phyloP scores from a whole-genome alignment of 257 asterid genomes.

The Voacanga thouarsii region DNA sequence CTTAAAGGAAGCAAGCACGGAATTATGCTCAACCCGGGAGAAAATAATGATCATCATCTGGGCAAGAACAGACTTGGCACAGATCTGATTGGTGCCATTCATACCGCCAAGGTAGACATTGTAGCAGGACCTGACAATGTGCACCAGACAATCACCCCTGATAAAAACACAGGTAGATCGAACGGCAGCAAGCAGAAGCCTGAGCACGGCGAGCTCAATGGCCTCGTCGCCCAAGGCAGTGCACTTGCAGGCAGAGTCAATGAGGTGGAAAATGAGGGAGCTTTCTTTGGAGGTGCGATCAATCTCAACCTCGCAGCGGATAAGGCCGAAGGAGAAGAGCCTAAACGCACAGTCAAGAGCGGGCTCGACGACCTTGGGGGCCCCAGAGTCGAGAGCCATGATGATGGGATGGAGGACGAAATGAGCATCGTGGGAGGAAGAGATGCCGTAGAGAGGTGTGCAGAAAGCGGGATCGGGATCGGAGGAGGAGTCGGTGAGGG shows the following conservation, averaged over 20 bases:
- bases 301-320: slow-evolving; percentile 64
- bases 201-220: slow-evolving; percentile 71
- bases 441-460: slow-evolving; percentile 77
- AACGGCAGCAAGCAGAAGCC: slow-evolving; percentile 77
- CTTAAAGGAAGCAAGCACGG: slow-evolving; percentile 51
- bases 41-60: slow-evolving; percentile 93
- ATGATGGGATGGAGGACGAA: slow-evolving; percentile 69
- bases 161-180: slow-evolving; percentile 67
- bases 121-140: slow-evolving; percentile 90
- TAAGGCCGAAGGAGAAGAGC: slow-evolving; percentile 67
- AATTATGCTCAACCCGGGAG: slow-evolving; percentile 75
- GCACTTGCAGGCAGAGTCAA: slow-evolving; percentile 80
- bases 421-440: slow-evolving; percentile 65
- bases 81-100: slow-evolving; percentile 97
- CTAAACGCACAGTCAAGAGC: slow-evolving; percentile 84
- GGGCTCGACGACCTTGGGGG: slow-evolving; percentile 91
- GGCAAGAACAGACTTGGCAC: slow-evolving; percentile 94
- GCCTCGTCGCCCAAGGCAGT: slow-evolving; percentile 67
- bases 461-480: slow-evolving; percentile 72
- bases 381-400: slow-evolving; percentile 69
- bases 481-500: slow-evolving; percentile 57
- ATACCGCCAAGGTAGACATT: slow-evolving; percentile 88
- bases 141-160: slow-evolving; percentile 76
- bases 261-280: slow-evolving; percentile 56
- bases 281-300: slow-evolving; percentile 22